Percentiles rank a stretch among this genome's conserved stretches.
phyloP scores from a whole-genome alignment of 2,329 filamentous ascomycete genomes.

The Xylaria multiplex region DNA sequence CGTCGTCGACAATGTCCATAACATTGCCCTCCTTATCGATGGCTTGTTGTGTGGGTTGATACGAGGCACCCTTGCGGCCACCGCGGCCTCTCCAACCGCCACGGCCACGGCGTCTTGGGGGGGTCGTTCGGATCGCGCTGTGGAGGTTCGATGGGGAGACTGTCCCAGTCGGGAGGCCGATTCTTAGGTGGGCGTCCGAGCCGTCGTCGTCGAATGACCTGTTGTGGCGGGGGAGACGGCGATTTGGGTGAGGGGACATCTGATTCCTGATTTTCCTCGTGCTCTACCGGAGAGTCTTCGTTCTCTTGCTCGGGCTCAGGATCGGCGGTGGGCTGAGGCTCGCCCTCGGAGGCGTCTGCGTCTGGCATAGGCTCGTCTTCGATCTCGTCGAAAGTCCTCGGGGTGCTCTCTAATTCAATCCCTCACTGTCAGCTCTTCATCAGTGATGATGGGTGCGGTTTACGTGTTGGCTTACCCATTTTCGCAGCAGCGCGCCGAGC shows the following conservation, averaged over 20 bases:
- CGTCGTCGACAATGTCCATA: conserved; percentile 89
- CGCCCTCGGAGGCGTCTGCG: conserved; percentile 51
- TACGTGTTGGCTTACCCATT: neutral
- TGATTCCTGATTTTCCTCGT: conserved; percentile 49
- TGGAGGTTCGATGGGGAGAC: conserved; percentile 64
- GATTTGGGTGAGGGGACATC: conserved; percentile 59
- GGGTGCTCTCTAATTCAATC: conserved; percentile 57
- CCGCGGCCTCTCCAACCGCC: conserved; percentile 76
- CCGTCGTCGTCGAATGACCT: conserved; percentile 77
- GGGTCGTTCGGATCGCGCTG: conserved; percentile 63
- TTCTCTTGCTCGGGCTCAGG: conserved; percentile 54
- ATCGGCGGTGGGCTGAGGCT: conserved; percentile 36
- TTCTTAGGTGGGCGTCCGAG: conserved; percentile 90
- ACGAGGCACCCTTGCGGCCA: conserved; percentile 73
- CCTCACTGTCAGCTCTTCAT: conserved; percentile 14
- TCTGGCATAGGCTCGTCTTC: conserved; percentile 64
- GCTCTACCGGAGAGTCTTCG: conserved; percentile 51
- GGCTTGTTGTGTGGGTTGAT: conserved; percentile 82
- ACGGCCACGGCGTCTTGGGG: conserved; percentile 72
- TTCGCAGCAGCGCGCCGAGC: conserved; percentile 55
- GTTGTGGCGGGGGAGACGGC: conserved; percentile 66
- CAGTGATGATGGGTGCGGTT: neutral
- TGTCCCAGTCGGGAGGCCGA: conserved; percentile 80
- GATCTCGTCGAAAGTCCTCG: conserved; percentile 60
- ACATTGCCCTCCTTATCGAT: conserved; percentile 95